Evolutionary conservation across 1,284 basidiomycete species (phyloP).

Genomic region (Moesziomyces globuligerus): DNA sequence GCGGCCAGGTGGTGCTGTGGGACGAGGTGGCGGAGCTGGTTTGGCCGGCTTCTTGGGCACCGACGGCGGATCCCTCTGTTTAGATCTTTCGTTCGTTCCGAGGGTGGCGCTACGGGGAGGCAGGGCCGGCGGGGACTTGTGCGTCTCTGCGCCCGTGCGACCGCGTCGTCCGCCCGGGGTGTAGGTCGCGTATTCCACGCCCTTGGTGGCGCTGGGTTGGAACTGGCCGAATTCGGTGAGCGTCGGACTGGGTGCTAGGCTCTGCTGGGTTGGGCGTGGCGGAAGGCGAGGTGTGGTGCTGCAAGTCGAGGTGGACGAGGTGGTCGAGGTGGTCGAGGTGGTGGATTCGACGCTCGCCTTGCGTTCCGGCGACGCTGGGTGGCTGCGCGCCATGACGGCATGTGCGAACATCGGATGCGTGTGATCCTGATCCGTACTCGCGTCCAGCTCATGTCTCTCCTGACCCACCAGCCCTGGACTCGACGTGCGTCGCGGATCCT

Average conservation of each 20-base stretch:
- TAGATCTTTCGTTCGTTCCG: background rate
- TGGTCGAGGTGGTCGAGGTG: too few relatives aligned
- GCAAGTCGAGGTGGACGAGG: too few relatives aligned
- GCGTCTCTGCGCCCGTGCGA: background rate
- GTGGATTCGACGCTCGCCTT: slow-evolving; percentile 27
- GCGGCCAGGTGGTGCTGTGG: background rate
- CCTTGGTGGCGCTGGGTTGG: background rate
- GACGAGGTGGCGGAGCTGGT: slow-evolving; percentile 28
- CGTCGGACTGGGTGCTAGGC: slow-evolving; percentile 26
- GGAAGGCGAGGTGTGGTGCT: slow-evolving; percentile 19
- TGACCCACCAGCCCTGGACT: slow-evolving; percentile 2
- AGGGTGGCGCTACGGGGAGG: slow-evolving; percentile 40
- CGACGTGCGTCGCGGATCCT: background rate
- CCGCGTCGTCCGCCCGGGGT: slow-evolving; percentile 27
- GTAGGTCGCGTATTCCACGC: slow-evolving; percentile 30
- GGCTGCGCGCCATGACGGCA: slow-evolving; percentile 24
- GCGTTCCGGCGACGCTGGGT: slow-evolving; percentile 8
- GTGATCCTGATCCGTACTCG: slow-evolving; percentile 10
- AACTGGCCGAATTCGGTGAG: slow-evolving; percentile 42
- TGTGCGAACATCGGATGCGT: slow-evolving; percentile 31
- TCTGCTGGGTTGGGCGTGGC: slow-evolving; percentile 13
- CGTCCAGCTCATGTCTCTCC: slow-evolving; percentile 21
- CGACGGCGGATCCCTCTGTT: slow-evolving; percentile 9
- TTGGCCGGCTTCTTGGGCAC: slow-evolving; percentile 21
- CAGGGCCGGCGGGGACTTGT: slow-evolving; percentile 22